phyloP scores from a whole-genome alignment of 208 protist species.

The Leishmania gerbilli region DNA sequence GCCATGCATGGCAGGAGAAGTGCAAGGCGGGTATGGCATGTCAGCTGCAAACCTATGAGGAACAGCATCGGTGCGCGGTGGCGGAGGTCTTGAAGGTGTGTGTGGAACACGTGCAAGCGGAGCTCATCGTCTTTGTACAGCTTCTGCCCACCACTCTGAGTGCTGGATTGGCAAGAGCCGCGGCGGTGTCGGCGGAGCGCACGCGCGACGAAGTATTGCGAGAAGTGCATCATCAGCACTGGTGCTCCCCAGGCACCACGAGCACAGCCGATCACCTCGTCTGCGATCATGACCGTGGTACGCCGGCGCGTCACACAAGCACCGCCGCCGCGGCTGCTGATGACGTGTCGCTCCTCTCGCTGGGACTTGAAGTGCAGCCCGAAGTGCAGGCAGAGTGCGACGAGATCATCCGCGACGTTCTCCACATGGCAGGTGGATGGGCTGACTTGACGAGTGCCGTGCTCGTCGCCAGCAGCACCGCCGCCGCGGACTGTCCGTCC shows the following conservation, averaged over 20 bases:
- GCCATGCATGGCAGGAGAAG: not conserved
- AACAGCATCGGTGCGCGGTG: conserved; percentile 12
- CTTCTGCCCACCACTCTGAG: conserved; percentile 11
- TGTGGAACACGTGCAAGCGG: conserved; percentile 6
- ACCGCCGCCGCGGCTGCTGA: not conserved
- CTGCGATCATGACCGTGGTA: not conserved
- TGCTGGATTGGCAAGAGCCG: not conserved
- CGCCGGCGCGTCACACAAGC: not conserved
- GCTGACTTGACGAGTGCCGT: conserved; percentile 25
- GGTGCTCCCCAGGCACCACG: not conserved
- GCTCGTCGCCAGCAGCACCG: not conserved
- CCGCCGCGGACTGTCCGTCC: not conserved
- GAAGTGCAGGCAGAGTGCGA: conserved; percentile 56
- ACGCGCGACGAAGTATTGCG: conserved; percentile 9
- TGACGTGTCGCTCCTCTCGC: not conserved
- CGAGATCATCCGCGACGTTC: conserved; percentile 43
- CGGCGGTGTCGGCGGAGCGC: conserved; percentile 8
- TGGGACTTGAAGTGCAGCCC: conserved; percentile 5
- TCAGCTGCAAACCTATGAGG: not conserved
- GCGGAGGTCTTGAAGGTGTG: conserved; percentile 7
- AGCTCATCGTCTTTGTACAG: conserved; percentile 16
- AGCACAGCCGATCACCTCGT: not conserved
- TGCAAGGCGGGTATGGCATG: not conserved
- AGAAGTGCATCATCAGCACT: conserved; percentile 2
- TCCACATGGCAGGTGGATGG: conserved; percentile 58